Evolutionary conservation across 306 rosid genomes (phyloP).

Genomic region (Pterocarpus macrocarpus): DNA sequence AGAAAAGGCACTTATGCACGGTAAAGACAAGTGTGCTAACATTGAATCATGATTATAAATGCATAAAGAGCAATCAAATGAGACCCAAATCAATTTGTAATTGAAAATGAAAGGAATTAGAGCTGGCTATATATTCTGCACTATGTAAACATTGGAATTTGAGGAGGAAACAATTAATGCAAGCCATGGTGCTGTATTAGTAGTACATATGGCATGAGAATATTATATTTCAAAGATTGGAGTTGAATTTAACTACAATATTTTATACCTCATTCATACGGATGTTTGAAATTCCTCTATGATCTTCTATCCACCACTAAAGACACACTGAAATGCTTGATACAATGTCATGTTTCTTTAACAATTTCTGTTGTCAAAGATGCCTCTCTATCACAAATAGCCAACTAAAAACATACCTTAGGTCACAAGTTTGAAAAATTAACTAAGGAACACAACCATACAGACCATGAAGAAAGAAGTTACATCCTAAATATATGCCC

Average conservation of each 20-base stretch:
- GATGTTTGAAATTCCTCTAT: constrained; percentile 65
- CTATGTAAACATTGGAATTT: constrained; percentile 7
- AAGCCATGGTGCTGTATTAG: not conserved
- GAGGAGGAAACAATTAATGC: constrained; percentile 3
- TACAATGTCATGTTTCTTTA: constrained; percentile 53
- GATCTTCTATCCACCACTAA: constrained; percentile 67
- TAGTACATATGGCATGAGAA: constrained; percentile 27
- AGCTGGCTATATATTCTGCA: not conserved
- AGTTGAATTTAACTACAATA: constrained; percentile 17
- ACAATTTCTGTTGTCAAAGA: constrained; percentile 39
- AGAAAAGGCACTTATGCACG: not conserved
- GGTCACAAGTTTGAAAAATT: constrained; percentile 15
- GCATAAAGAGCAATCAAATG: not conserved
- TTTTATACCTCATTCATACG: constrained; percentile 67
- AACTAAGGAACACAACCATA: constrained; percentile 3
- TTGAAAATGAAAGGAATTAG: constrained; percentile 32
- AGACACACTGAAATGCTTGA: constrained; percentile 52
- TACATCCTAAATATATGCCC: not conserved
- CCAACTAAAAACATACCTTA: not conserved
- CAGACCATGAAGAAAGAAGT: constrained; percentile 8
- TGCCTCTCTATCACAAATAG: constrained; percentile 49
- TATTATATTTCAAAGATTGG: constrained; percentile 13
- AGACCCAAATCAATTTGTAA: constrained; percentile 13
- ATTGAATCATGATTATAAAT: not conserved
- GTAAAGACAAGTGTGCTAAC: constrained; percentile 15